phyloP scores from a whole-genome alignment of 2,329 filamentous ascomycete genomes.

The Beauveria medogensis region DNA sequence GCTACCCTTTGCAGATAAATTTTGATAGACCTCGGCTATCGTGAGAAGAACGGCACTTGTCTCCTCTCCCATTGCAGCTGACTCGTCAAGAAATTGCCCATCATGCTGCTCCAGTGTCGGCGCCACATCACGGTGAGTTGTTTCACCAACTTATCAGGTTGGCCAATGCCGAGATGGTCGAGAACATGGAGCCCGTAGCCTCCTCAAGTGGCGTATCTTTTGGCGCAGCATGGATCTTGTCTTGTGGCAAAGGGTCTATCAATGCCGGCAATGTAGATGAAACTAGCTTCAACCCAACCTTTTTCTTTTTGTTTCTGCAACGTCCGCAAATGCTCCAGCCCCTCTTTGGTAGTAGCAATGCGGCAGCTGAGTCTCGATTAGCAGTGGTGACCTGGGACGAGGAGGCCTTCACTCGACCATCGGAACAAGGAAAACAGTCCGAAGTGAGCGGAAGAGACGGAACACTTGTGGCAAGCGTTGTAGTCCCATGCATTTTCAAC shows the following conservation, averaged over 20 bases:
- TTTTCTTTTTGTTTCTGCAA: neutral
- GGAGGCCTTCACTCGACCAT: too few species aligned
- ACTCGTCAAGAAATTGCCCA: neutral
- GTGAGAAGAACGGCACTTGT: neutral
- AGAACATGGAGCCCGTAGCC: too few species aligned
- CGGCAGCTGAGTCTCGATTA: too few species aligned
- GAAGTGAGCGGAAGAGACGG: too few species aligned
- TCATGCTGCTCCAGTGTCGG: neutral
- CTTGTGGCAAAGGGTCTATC: neutral
- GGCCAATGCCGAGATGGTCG: neutral
- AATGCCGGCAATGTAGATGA: neutral
- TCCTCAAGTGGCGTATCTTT: neutral
- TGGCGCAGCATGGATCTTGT: neutral
- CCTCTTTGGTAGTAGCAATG: too few species aligned
- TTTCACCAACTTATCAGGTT: too few species aligned
- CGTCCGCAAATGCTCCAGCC: too few species aligned
- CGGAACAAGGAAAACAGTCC: too few species aligned
- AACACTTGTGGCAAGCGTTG: too few species aligned
- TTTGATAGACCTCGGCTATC: too few species aligned
- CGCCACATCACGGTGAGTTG: neutral
- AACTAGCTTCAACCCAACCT: neutral
- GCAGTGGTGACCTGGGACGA: too few species aligned
- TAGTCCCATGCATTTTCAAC: too few species aligned
- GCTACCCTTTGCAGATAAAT: neutral
- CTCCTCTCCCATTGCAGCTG: neutral